Evolutionary conservation across 768 basidiomycete species (phyloP).

Genomic region (Rhizopogon sp.): DNA sequence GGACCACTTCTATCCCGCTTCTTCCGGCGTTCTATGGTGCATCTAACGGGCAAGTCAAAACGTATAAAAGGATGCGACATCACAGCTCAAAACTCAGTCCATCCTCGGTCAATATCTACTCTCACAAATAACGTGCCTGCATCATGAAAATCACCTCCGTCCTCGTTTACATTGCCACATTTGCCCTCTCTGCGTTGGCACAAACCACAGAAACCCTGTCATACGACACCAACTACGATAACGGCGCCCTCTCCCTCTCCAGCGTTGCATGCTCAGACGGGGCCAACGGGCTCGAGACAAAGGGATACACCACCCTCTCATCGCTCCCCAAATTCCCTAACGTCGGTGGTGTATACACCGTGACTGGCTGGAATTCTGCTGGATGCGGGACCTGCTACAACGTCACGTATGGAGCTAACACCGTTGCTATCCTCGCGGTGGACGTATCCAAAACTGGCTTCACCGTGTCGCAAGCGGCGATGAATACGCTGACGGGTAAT

Average conservation of each 20-base stretch:
- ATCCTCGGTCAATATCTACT: not conserved
- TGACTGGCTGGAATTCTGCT: conserved; percentile 17
- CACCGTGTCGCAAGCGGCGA: conserved; percentile 26
- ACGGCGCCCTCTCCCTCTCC: conserved; percentile 18
- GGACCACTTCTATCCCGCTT: not conserved
- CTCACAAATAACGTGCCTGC: not conserved
- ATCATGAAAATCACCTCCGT: conserved; percentile 23
- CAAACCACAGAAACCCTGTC: conserved; percentile 25
- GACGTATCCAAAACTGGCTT: conserved; percentile 43
- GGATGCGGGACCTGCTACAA: conserved; percentile 27
- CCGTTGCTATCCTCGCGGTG: conserved; percentile 49
- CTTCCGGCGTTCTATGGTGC: not conserved
- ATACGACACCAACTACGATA: conserved; percentile 34
- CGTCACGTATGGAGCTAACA: conserved; percentile 24
- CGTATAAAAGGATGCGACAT: conserved; percentile 15
- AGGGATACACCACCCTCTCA: conserved; percentile 30
- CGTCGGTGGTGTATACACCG: conserved; percentile 26
- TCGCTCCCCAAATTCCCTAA: conserved; percentile 33
- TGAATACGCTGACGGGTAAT: conserved; percentile 17
- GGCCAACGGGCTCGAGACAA: conserved; percentile 28
- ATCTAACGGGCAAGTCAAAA: conserved; percentile 10
- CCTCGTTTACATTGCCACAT: conserved; percentile 11
- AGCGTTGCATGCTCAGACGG: conserved; percentile 35
- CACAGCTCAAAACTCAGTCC: not conserved
- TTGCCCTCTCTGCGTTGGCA: conserved; percentile 15